These are phyloP conservation scores for Leccinum incarnatum DNA, from an alignment of 768 basidiomycete genomes.

Conservation along the genomic window DNA sequence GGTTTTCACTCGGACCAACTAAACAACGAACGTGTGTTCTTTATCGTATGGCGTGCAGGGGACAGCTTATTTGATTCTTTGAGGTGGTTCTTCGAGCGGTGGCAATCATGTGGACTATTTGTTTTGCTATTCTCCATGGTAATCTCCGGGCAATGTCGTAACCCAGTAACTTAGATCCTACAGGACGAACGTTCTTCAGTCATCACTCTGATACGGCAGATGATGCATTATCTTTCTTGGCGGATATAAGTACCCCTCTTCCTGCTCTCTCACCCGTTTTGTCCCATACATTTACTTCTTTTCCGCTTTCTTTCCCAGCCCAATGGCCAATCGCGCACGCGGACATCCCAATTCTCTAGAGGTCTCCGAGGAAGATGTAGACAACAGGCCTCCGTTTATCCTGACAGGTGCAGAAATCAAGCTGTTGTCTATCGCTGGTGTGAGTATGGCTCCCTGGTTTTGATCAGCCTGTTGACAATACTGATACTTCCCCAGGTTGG, in stretches of 20 bases:
- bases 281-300: neutral
- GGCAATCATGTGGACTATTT: neutral
- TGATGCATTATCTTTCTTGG: neutral
- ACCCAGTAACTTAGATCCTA: neutral
- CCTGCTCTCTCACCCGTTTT: neutral
- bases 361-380: slow-evolving; percentile 27
- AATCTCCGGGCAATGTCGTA: slow-evolving; percentile 5
- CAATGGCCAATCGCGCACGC: slow-evolving; percentile 12
- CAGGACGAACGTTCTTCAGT: slow-evolving; percentile 14
- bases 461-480: neutral
- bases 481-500: slow-evolving; percentile 45
- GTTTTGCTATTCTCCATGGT: slow-evolving; percentile 1
- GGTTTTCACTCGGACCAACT: neutral
- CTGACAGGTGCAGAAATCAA: slow-evolving; percentile 52
- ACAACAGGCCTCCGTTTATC: slow-evolving; percentile 36
- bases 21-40: neutral
- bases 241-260: slow-evolving; percentile 3
- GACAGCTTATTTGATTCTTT: neutral
- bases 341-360: slow-evolving; percentile 19
- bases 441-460: slow-evolving; percentile 28
- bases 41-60: neutral
- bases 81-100: neutral
- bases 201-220: neutral
- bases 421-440: slow-evolving; percentile 59
- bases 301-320: neutral